Percentiles rank a stretch among this genome's conserved stretches.
phyloP scores from a whole-genome alignment of 257 asterid species.

The Petunia secreta region DNA sequence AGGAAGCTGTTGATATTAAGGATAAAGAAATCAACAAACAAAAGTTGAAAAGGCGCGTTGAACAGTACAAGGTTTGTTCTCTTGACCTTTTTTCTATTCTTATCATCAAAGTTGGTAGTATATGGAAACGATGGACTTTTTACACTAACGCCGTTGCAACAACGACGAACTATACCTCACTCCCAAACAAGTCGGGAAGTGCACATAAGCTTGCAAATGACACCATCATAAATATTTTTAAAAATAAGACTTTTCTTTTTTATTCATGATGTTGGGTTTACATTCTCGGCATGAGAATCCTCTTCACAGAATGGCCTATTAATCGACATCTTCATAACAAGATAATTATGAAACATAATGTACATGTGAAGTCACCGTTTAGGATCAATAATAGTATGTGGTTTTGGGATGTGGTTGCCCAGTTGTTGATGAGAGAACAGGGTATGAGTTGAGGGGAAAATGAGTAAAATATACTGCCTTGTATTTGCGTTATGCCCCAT shows the following conservation, averaged over 20 bases:
- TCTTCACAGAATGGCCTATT: background rate
- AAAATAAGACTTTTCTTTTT: background rate
- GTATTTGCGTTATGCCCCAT: background rate
- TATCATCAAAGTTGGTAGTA: conserved; percentile 20
- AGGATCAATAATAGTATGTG: background rate
- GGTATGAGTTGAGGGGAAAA: background rate
- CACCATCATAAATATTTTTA: background rate
- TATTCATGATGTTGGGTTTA: conserved; percentile 11
- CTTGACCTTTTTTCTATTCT: conserved; percentile 15
- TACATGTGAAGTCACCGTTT: background rate
- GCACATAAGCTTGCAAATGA: background rate
- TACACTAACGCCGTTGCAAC: background rate
- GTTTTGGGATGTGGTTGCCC: background rate
- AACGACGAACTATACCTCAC: too few relatives aligned
- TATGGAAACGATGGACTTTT: background rate
- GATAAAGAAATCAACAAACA: conserved; percentile 85
- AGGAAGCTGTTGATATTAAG: conserved; percentile 78
- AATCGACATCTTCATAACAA: background rate
- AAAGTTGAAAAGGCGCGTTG: conserved; percentile 81
- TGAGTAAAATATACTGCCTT: background rate
- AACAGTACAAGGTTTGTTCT: conserved; percentile 69
- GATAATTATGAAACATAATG: background rate
- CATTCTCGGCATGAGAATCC: background rate
- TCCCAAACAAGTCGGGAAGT: background rate
- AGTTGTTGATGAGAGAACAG: background rate